Conservation (phyloP, 306 rosid species). For the Rosa lucieae region DNA sequence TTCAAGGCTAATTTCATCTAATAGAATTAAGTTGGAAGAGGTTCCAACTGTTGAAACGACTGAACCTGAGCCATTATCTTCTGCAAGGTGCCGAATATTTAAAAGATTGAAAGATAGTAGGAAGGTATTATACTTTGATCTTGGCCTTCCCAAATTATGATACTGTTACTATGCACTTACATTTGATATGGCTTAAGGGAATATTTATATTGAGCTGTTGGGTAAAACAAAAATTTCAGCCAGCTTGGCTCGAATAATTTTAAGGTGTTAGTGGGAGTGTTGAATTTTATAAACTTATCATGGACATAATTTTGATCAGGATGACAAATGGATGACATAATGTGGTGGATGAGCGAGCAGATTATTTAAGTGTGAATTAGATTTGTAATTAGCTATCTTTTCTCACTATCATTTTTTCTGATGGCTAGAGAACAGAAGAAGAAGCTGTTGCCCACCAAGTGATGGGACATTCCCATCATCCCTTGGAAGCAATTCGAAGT, state of each 20-base stretch:
- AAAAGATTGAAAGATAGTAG: constrained; percentile 65
- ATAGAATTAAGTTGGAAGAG: constrained; percentile 56
- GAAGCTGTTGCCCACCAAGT: constrained; percentile 68
- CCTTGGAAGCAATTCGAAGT: constrained; percentile 55
- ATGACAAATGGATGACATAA: not conserved
- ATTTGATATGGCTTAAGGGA: not conserved
- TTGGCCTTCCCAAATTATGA: not conserved
- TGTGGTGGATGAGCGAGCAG: not conserved
- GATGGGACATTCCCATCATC: constrained; percentile 78
- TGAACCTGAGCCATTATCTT: constrained; percentile 76
- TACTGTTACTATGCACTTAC: not conserved
- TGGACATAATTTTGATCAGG: not conserved
- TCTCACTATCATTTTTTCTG: constrained; percentile 30
- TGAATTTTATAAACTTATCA: not conserved
- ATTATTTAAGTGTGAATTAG: not conserved
- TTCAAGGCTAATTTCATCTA: constrained; percentile 86
- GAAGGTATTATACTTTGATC: constrained; percentile 56
- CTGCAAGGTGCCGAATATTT: constrained; percentile 82
- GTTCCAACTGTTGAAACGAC: constrained; percentile 48
- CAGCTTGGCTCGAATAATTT: not conserved
- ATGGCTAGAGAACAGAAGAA: constrained; percentile 64
- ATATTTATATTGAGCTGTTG: not conserved
- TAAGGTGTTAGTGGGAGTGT: not conserved
- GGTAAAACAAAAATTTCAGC: not conserved
- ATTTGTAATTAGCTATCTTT: constrained; percentile 15